phyloP scores from a whole-genome alignment of 2,329 filamentous ascomycete genomes.

The Alternaria sp. region DNA sequence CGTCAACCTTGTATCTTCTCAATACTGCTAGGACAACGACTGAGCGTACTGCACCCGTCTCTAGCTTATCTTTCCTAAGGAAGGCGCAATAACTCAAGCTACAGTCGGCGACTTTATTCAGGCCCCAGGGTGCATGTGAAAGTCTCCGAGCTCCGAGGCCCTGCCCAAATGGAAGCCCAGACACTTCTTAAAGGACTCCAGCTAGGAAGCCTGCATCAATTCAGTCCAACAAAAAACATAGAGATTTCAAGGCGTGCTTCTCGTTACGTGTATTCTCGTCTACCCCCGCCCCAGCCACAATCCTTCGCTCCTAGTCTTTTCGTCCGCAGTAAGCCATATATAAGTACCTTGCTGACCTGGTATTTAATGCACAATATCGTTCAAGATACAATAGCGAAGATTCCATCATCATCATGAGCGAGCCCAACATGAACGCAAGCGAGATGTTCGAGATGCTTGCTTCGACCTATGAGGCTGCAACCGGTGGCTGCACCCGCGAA shows the following conservation, averaged over 20 bases:
- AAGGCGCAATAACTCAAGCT: not conserved
- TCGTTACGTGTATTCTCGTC: not conserved
- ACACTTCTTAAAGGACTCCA: not conserved
- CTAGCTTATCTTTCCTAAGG: not conserved
- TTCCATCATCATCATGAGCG: not conserved
- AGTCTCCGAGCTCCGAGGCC: not conserved
- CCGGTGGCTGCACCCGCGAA: conserved; percentile 23
- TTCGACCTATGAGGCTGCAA: conserved; percentile 18
- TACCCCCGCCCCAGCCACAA: not conserved
- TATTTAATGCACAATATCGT: not conserved
- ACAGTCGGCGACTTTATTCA: not conserved
- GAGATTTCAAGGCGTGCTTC: not conserved
- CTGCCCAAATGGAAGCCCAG: not conserved
- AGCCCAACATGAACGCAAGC: not conserved
- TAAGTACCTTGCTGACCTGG: not conserved
- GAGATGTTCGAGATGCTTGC: not conserved
- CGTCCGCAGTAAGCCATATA: not conserved
- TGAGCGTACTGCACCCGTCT: not conserved
- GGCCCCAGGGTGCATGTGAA: not conserved
- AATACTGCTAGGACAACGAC: not conserved
- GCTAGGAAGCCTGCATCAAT: fast-evolving
- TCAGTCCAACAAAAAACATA: not conserved
- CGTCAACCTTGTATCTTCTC: not conserved
- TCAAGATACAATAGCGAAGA: not conserved
- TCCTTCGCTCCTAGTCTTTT: not conserved